Conservation (phyloP, 2,329 filamentous ascomycete species). For the Sporothrix curviconia region DNA sequence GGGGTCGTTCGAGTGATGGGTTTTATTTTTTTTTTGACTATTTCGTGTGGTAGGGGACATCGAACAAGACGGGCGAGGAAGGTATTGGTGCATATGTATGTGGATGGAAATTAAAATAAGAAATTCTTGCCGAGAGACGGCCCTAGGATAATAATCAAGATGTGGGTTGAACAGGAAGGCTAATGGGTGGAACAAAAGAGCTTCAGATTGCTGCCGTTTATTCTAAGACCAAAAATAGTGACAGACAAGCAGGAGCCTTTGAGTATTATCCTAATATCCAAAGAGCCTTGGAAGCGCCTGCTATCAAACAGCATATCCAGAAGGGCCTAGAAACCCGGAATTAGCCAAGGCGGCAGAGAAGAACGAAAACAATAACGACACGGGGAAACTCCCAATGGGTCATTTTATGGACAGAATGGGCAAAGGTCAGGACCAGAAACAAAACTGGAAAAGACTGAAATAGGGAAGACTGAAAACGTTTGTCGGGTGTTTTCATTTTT, state of each 20-base stretch:
- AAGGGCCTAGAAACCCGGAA: constrained; percentile 11
- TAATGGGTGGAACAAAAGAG: too few relatives aligned
- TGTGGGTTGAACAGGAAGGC: too few relatives aligned
- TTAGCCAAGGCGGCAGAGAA: neutral
- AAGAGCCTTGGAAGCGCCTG: neutral
- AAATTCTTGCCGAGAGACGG: neutral
- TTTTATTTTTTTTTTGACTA: neutral
- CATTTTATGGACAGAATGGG: neutral
- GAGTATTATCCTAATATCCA: constrained; percentile 12
- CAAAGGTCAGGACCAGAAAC: neutral
- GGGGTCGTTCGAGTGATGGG: too few relatives aligned
- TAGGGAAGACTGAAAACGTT: too few relatives aligned
- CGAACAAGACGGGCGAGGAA: neutral
- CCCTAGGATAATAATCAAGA: constrained; percentile 8
- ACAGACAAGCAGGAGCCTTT: neutral
- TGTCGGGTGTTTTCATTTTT: neutral
- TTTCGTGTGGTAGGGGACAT: neutral
- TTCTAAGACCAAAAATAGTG: neutral
- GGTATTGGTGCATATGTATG: neutral
- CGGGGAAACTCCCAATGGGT: too few relatives aligned
- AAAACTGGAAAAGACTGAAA: neutral
- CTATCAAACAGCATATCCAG: neutral
- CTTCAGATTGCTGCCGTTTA: too few relatives aligned
- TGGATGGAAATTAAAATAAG: neutral
- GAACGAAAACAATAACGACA: neutral